phyloP scores from a whole-genome alignment of 2,329 filamentous ascomycete species.

The Sordariomycetes sp. region DNA sequence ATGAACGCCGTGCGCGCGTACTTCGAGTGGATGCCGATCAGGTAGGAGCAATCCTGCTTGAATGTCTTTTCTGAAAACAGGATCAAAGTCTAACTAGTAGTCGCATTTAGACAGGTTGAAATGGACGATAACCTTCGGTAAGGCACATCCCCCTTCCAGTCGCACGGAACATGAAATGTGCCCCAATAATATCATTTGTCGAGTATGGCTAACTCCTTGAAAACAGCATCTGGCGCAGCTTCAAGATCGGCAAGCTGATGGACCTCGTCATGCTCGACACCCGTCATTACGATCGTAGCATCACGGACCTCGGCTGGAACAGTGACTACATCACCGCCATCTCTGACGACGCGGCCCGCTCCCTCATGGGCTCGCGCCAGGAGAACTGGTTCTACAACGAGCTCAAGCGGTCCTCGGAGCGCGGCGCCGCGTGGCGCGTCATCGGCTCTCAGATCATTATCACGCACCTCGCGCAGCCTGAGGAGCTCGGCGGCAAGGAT shows the following conservation, averaged over 20 bases:
- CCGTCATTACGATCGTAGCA: conserved; percentile 52
- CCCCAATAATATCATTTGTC: too few species aligned
- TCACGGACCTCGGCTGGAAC: conserved; percentile 44
- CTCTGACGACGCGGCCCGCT: conserved; percentile 47
- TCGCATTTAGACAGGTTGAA: background rate
- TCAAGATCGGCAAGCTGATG: conserved; percentile 50
- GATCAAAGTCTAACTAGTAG: background rate
- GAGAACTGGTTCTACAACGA: conserved; percentile 62
- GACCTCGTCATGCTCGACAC: conserved; percentile 62
- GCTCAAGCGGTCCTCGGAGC: conserved; percentile 40
- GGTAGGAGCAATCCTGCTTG: conserved; percentile 8
- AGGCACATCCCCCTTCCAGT: too few species aligned
- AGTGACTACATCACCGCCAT: conserved; percentile 47
- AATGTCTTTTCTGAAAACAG: background rate
- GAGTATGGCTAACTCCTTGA: too few species aligned
- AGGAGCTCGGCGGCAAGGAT: conserved; percentile 10
- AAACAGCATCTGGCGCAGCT: conserved; percentile 53
- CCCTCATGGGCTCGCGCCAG: conserved; percentile 58
- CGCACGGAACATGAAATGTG: too few species aligned
- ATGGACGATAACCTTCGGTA: conserved; percentile 1
- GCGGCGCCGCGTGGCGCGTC: conserved; percentile 56
- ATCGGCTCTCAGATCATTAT: conserved; percentile 62
- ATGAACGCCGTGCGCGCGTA: conserved; percentile 61
- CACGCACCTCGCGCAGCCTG: conserved; percentile 29
- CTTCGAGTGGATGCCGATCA: conserved; percentile 42